Base-by-base conservation (phyloP, 140 eudicot genomes). In the Flaveria floridana region DNA sequence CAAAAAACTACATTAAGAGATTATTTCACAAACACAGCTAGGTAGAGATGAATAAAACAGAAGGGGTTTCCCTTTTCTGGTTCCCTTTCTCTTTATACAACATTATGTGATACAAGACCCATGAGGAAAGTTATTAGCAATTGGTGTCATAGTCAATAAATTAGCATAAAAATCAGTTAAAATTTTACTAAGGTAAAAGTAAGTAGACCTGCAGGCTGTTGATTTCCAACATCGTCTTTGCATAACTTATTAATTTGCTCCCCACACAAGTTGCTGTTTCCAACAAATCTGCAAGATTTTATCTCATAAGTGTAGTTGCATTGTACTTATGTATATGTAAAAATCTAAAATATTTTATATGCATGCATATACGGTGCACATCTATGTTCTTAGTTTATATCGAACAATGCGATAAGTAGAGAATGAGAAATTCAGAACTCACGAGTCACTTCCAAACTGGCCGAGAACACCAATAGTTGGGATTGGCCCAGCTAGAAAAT, bases 261-360 rank as follows among this genome's bases (percentile, higher is more conserved):
- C 66, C 99, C 99, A 81, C 99, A 94, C 82, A 94, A 82, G 70
- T 78, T 86, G 55, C 89, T 87, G 73, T 94, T 94, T 57, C 99
- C 99, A 52, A 90, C 75, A 81, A 90, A 88, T 26, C 97, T 90
- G 86, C 82, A 82, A 41, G 70, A 63, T 73, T 73, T 66, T 47
- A 75, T 69, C 72, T 68, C 69, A 74, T 47, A 74, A 37, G 37
- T 64, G 26, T 41, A 25, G 37, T 51, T 46, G 44, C 15, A 76
- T 51, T 0, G 66, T 21, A 21, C 16, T 59, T 25, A 25, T 11
- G 10, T 41, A 66, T 19, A 42, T 41, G 16, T 30, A 37, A 34
- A 47, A 65, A n/a, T 65, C 70, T 30, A 34, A 6, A 65, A 14
- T 65, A 6, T 30, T 30, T 6, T 65, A 15, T 30, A 16, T 2